phyloP scores from a whole-genome alignment of 2,329 filamentous ascomycete species.

The Juglanconis juglandina region DNA sequence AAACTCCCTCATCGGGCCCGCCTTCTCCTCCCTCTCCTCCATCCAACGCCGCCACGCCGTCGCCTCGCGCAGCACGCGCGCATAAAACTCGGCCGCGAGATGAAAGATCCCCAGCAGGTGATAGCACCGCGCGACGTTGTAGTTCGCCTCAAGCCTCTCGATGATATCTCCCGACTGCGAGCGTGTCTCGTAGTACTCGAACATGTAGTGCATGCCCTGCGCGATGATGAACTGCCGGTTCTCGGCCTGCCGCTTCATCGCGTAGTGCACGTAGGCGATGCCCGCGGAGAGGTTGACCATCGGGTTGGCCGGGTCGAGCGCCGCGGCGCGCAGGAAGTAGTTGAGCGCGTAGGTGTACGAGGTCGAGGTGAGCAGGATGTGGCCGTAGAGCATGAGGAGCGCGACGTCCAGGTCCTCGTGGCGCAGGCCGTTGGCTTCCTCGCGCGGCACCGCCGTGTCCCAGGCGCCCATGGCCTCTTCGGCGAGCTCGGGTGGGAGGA shows the following conservation, averaged over 20 bases:
- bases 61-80: slow-evolving; percentile 40
- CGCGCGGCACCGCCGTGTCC: slow-evolving; percentile 19
- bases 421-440: slow-evolving; percentile 29
- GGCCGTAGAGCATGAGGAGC: slow-evolving; percentile 82
- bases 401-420: slow-evolving; percentile 63
- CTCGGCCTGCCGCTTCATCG: slow-evolving; percentile 82
- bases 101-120: slow-evolving; percentile 71
- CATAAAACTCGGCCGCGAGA: slow-evolving; percentile 71
- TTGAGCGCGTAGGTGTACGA: slow-evolving; percentile 76
- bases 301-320: slow-evolving; percentile 71
- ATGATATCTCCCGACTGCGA: slow-evolving; percentile 30
- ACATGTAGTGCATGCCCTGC: slow-evolving; percentile 80
- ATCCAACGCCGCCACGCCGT: slow-evolving; percentile 21
- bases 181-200: slow-evolving; percentile 66
- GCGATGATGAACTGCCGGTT: slow-evolving; percentile 85
- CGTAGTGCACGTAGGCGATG: slow-evolving; percentile 81
- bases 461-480: slow-evolving; percentile 31
- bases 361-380: slow-evolving; percentile 80
- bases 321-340: slow-evolving; percentile 78
- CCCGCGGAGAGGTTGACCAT: slow-evolving; percentile 79
- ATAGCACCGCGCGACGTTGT: slow-evolving; percentile 74
- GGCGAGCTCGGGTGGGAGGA: slow-evolving; percentile 51
- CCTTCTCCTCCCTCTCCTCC: not conserved
- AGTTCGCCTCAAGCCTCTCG: slow-evolving; percentile 71
- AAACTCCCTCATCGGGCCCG: slow-evolving; percentile 50